Base-by-base conservation (phyloP, 2,329 filamentous ascomycete genomes). In the Sclerotiophoma versabilis region DNA sequence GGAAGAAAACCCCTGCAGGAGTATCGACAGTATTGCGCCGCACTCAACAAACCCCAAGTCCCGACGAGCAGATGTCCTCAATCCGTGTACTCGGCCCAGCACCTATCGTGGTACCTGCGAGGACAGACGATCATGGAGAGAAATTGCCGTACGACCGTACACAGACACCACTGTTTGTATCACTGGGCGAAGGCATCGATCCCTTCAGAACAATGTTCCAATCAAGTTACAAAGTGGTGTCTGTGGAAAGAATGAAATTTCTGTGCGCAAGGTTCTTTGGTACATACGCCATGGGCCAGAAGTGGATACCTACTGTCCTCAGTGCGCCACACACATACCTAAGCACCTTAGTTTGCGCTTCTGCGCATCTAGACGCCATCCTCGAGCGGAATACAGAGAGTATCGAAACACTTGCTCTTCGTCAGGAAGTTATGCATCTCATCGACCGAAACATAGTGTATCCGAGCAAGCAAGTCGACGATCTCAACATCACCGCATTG, bases 191-290 rank as follows among this genome's bases (percentile, higher is more conserved):
- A 14, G 57, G 60, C 3, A 22, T 74, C 2, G 74, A 76, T 45
- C 74, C 74, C 0, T 76, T 76, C 44, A 33, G 53, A 1, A 73
- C 69, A 7, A 73, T 76, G 65, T 70, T 65, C 20, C 71, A 75
- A 37, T 61, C 67, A 2, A 59, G 45, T 11, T 58, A 71, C 48
- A 63, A 66, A 3, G 23, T 42, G 6, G 65, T 76, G 1, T 72
- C 69, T 3, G 69, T 75, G 1, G 70, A 74, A 34, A 42, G 59
- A 10, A 42, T 76, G 23, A 76, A 76, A 46, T 66, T 60, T n/a
- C 53, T 75, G 37, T 76, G 74, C 60, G 67, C 60, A 23, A 59
- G 52, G 15, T 64, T 63, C 36, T 76, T 75, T 36, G 74, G 74
- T 7, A 74, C 72, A 1, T 54, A 49, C 17, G 66, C 64, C 9